These are phyloP conservation scores for Fusarium vanettenii DNA, from an alignment of 2,329 filamentous ascomycete species.

Conservation along the genomic window DNA sequence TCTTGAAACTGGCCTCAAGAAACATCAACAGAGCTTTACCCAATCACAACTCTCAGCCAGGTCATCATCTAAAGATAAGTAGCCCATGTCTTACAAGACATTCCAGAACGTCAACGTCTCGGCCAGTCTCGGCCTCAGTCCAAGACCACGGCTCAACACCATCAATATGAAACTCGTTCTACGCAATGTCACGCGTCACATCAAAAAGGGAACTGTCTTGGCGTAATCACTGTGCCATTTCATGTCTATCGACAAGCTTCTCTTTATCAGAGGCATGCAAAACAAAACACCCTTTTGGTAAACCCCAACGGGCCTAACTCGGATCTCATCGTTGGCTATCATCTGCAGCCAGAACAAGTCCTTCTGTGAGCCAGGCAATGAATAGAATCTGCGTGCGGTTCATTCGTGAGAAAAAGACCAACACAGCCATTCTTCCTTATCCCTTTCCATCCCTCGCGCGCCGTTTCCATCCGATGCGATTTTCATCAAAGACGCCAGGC, in stretches of 20 bases:
- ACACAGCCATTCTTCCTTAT: constrained; percentile 17
- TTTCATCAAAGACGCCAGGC: constrained; percentile 41
- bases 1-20: background rate
- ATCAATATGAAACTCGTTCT: background rate
- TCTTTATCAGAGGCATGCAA: constrained; percentile 21
- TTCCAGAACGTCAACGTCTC: background rate
- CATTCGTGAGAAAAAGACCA: constrained; percentile 29
- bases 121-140: background rate
- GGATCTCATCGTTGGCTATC: background rate
- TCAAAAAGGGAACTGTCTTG: background rate
- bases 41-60: background rate
- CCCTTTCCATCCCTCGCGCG: constrained; percentile 33
- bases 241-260: constrained; percentile 36
- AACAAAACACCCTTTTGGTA: constrained; percentile 34
- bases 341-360: background rate
- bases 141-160: background rate
- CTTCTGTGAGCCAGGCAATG: constrained; percentile 23
- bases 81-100: background rate
- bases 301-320: constrained; percentile 30
- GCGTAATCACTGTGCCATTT: constrained; percentile 31
- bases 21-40: background rate
- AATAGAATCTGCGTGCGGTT: constrained; percentile 36
- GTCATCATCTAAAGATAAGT: background rate
- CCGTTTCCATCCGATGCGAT: constrained; percentile 37
- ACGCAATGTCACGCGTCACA: background rate